Base-by-base conservation (phyloP, 2,329 filamentous ascomycete genomes). In the Fusarium paranaense region DNA sequence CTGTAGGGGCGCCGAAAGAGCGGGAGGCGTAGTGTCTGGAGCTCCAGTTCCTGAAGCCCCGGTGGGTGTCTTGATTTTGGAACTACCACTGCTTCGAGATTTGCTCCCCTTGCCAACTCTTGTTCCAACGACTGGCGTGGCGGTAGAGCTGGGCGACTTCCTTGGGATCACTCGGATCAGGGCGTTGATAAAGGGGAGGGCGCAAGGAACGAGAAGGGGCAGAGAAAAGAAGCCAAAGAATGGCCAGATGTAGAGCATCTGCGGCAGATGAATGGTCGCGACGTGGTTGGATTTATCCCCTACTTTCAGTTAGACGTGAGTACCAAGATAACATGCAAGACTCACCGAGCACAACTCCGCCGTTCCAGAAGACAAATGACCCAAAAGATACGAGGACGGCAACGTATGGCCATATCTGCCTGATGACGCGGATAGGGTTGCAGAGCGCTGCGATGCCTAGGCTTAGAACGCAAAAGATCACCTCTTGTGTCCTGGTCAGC, bases 231-330 rank as follows among this genome's bases (percentile, higher is more conserved):
- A 97, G 38, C 90, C 85, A 67, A 97, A 92, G 71, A 97, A 93
- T 0, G 95, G 93, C 93, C 95, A 98, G 75, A 98, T 92, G 80
- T 99, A 99, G 20, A 98, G 91, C 90, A 99, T 94, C 83, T 99
- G 97, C 0, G 96, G 89, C 6, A 97, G 84, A 80, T 99, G 96
- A 14, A 98, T 85, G 1, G 95, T 97, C 1, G 95, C 95, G 35
- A 97, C 88, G 79, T 99, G 97, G 79, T 98, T 98, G 30, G 94
- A 92, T 84, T 98, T 98, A 83, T 99, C 97, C 40, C 95, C 94
- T 95, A 65, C 5, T 25, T 25, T 13, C 2, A 42, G 65, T 85
- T 63, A 85, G 78, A 32, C 18, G 6, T 25, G 47, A 7, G 42
- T 5, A 58, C 25, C 6, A 14, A 38, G 25, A 25, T 2, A 20